Evolutionary conservation across 495 filamentous ascomycete species (phyloP).

Genomic region (Xylaria cubensis): DNA sequence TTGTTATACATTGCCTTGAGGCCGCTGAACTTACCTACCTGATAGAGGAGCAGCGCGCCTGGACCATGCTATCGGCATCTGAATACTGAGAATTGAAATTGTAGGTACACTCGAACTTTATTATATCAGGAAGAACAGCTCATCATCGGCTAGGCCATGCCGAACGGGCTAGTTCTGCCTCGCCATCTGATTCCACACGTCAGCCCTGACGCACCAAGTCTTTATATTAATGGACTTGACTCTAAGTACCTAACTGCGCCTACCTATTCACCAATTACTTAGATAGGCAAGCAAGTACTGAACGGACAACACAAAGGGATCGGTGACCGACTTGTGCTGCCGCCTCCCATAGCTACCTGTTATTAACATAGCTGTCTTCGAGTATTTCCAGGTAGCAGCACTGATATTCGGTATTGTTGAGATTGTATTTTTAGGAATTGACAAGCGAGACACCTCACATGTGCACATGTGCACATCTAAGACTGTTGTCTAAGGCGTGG

Average conservation of each 20-base stretch:
- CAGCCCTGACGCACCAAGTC: slow-evolving; percentile 11
- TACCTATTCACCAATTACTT: not conserved
- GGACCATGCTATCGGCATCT: not conserved
- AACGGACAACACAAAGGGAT: not conserved
- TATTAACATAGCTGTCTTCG: not conserved
- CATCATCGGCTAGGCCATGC: not conserved
- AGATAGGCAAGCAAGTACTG: not conserved
- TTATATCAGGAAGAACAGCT: not conserved
- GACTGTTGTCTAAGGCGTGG: not conserved
- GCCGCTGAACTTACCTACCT: not conserved
- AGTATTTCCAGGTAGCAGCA: not conserved
- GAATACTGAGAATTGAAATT: not conserved
- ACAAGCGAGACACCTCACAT: not conserved
- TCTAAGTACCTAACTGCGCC: not conserved
- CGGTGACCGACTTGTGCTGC: not conserved
- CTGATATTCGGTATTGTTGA: no score
- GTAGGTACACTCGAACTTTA: not conserved
- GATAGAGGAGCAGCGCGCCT: not conserved
- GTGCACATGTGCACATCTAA: not conserved
- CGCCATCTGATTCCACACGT: slow-evolving; percentile 6
- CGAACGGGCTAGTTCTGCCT: slow-evolving; percentile 9
- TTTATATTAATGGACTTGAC: not conserved
- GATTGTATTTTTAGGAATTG: not conserved
- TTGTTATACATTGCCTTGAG: slow-evolving; percentile 16
- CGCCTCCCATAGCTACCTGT: not conserved